phyloP scores from a whole-genome alignment of 306 rosid species.

The Vicia faba region DNA sequence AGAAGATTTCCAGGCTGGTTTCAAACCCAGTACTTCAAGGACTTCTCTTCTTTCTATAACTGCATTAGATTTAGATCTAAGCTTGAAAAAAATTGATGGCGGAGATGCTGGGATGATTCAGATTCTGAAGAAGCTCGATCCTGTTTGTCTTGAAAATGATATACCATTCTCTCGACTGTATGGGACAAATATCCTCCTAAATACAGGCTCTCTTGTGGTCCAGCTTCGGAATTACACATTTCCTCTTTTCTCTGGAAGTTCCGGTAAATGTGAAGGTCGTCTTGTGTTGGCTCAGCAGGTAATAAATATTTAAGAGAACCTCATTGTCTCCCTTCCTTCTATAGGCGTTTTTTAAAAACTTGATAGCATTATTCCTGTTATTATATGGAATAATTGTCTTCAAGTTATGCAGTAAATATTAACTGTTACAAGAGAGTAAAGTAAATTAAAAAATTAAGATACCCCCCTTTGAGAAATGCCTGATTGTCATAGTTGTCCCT shows the following conservation, averaged over 20 bases:
- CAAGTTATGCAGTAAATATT: conserved; percentile 4
- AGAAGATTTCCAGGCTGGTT: conserved; percentile 90
- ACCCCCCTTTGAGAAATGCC: conserved; percentile 12
- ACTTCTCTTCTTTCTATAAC: conserved; percentile 81
- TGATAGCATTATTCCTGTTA: conserved; percentile 33
- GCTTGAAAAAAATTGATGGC: conserved; percentile 85
- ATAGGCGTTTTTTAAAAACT: conserved; percentile 20
- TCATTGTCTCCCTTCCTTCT: conserved; percentile 26
- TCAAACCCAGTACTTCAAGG: conserved; percentile 78
- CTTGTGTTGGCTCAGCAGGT: conserved; percentile 98
- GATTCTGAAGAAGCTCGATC: conserved; percentile 83
- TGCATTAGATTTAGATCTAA: conserved; percentile 73
- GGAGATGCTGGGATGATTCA: conserved; percentile 94
- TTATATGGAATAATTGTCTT: neutral
- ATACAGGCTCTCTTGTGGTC: conserved; percentile 67
- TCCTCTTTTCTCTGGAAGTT: conserved; percentile 85
- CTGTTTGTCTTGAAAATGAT: conserved; percentile 71
- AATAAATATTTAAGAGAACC: conserved; percentile 32
- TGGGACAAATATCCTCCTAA: conserved; percentile 78
- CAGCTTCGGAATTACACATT: conserved; percentile 78
- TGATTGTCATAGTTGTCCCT: conserved; percentile 25
- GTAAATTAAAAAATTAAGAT: conserved; percentile 5
- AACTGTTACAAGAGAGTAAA: conserved; percentile 9
- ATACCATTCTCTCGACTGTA: conserved; percentile 90
- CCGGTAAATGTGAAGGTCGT: conserved; percentile 81